Base-by-base conservation (phyloP, 345 rosid genomes). In the Cardamine resedifolia region DNA sequence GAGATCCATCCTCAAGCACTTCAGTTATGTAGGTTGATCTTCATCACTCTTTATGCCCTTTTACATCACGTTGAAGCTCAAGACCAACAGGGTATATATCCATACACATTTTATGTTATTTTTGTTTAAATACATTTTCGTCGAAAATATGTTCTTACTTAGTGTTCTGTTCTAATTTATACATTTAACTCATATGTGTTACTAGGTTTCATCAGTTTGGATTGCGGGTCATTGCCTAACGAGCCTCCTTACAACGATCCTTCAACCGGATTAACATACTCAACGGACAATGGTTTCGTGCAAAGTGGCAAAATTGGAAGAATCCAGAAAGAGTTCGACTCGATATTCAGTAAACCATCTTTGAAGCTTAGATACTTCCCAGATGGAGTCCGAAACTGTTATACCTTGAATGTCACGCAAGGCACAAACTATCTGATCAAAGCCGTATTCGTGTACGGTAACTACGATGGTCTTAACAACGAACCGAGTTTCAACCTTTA, bases 131-230 rank as follows among this genome's bases (percentile, higher is more conserved):
- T 21, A 68, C 64, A 43, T 31, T 55, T 61, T 30, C 6, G 10
- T 41, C 10, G 10, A 50, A 19, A 24, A 9, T 10, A 3, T 19
- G 10, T 9, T 51, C 15, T 50, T 20, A 24, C 20, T 48, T 58
- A 58, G 63, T 50, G 3, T 14, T 64, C 23, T 30, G 2, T n/a
- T n/a, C n/a, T n/a, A n/a, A n/a, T n/a, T n/a, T n/a, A 44, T n/a
- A 23, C 39, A 64, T 53, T 47, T 53, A 6, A 10, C 41, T 43
- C 44, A 8, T 12, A 8, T 47, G 34, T 55, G 15, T 44, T 56
- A 63, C 14, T 65, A 76, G 80, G 80, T 20, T 76, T 76, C 67
- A 70, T 71, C 28, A 77, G 72, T 34, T 70, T 77, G 72, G 80
- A 70, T 64, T 77, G 80, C 8, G 80, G 76, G 3, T 18, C 30